Base-by-base conservation (phyloP, 192 early-diverging fungal genomes). In the Bifiguratus adelaidae region DNA sequence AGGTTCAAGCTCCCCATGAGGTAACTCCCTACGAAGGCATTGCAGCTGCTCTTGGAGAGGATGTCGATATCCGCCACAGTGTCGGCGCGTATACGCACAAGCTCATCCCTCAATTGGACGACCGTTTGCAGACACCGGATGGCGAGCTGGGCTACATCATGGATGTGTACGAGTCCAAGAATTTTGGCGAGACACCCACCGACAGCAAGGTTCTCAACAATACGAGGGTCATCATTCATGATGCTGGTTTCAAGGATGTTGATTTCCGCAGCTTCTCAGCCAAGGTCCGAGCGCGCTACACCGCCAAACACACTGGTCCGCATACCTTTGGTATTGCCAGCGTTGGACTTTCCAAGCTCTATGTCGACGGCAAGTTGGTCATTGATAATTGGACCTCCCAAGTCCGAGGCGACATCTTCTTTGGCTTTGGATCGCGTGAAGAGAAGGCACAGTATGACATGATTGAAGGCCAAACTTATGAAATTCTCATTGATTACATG, bases 301-400 rank as follows among this genome's bases (percentile, higher is more conserved):
- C 16, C 19, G 21, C 49, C n/a, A 25, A 16, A 13, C 48, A 47
- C 18, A 52, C 42, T 15, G 51, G 51, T 16, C 26, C 26, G 27
- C 47, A 53, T 20, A 36, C 32, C 24, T 19, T 53, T 33, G 51
- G 51, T 23, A 12, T 53, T 5, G 51, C 51, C 0, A 30, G 29
- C 4, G 15, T 13, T 7, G 51, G 51, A 21, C 51, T 41, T n/a
- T 19, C 11, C 22, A 53, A 19, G 23, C 15, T 53, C 2, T 53
- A 13, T 11, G 29, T 53, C 40, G 40, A 53, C 18, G 51, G 51
- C 4, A 25, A 53, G 2, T 28, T 34, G 23, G 23, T 53, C 22
- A 53, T 53, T 37, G 51, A 53, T 21, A 53, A 53, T 22, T 53
- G 51, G 51, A 53, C 49, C 1, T 24, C 23, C 13, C 43, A 42